A percentile compares a stretch with the other conserved stretches of the same genome.
Conservation (phyloP, 352 stramenopile species). For the Globisporangium polare region DNA sequence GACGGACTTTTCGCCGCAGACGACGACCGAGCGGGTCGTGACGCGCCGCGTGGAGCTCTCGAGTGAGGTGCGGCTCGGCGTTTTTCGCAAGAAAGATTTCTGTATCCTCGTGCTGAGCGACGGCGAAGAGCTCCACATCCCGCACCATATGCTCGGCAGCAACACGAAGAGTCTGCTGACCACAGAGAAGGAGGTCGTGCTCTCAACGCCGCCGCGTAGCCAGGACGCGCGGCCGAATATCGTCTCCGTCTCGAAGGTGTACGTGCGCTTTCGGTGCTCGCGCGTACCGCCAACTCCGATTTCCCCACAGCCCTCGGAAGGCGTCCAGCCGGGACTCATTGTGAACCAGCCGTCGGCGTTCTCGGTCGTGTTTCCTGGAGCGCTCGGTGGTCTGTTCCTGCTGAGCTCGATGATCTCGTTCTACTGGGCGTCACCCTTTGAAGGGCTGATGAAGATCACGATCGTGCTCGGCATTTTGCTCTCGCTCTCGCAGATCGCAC, state of each 20-base stretch:
- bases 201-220: constrained; percentile 47
- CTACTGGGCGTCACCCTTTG: constrained; percentile 65
- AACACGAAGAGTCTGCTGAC: constrained; percentile 34
- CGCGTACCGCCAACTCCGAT: constrained; percentile 30
- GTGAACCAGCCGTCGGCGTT: constrained; percentile 48
- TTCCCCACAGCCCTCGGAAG: constrained; percentile 35
- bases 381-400: constrained; percentile 66
- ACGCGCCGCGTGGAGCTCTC: constrained; percentile 57
- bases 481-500: constrained; percentile 70
- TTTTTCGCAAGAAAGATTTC: constrained; percentile 49
- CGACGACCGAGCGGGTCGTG: constrained; percentile 47
- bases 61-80: constrained; percentile 47
- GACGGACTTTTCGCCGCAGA: constrained; percentile 18
- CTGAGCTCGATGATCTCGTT: constrained; percentile 74
- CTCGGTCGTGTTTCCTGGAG: constrained; percentile 61
- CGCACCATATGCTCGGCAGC: constrained; percentile 40
- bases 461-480: constrained; percentile 77
- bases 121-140: constrained; percentile 68
- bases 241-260: constrained; percentile 51
- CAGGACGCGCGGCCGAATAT: constrained; percentile 49
- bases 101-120: constrained; percentile 71
- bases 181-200: constrained; percentile 46
- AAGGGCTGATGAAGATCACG: constrained; percentile 84
- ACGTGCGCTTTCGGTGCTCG: constrained; percentile 48
- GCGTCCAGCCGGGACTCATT: constrained; percentile 25